Evolutionary conservation across 2,329 filamentous ascomycete genomes (phyloP).

Genomic region (Exophiala calicioides): DNA sequence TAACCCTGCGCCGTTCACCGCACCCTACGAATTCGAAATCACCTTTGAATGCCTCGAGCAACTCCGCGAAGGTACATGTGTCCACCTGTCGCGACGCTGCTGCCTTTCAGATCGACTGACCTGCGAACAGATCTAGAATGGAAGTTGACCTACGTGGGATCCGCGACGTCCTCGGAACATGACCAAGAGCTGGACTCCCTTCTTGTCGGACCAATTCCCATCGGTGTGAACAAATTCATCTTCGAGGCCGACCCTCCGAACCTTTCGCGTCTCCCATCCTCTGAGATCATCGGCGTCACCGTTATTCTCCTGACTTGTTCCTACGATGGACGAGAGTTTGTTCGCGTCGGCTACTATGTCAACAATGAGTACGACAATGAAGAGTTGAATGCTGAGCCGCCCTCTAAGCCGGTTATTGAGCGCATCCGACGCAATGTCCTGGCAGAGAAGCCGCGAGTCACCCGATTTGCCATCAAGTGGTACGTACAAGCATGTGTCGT

Average conservation of each 20-base stretch:
- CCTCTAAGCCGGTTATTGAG: conserved; percentile 88
- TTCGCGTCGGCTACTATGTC: conserved; percentile 98
- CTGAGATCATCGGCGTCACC: conserved; percentile 94
- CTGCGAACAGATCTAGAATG: conserved; percentile 79
- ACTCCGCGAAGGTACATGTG: conserved; percentile 75
- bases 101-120: conserved; percentile 9
- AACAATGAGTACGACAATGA: conserved; percentile 98
- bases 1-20: conserved; percentile 92
- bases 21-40: conserved; percentile 96
- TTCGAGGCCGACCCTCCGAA: conserved; percentile 95
- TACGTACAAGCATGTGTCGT: conserved; percentile 47
- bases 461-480: conserved; percentile 98
- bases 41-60: conserved; percentile 97
- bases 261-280: conserved; percentile 84
- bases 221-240: conserved; percentile 97
- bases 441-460: conserved; percentile 95
- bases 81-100: not conserved
- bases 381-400: conserved; percentile 84
- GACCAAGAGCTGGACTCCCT: conserved; percentile 98
- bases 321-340: conserved; percentile 95
- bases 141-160: conserved; percentile 99
- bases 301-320: conserved; percentile 95
- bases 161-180: conserved; percentile 93
- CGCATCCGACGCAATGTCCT: conserved; percentile 89
- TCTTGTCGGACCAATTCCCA: conserved; percentile 93